These are phyloP conservation scores for Zelonia costaricensis DNA, from an alignment of 208 protist species.

Conservation along the genomic window DNA sequence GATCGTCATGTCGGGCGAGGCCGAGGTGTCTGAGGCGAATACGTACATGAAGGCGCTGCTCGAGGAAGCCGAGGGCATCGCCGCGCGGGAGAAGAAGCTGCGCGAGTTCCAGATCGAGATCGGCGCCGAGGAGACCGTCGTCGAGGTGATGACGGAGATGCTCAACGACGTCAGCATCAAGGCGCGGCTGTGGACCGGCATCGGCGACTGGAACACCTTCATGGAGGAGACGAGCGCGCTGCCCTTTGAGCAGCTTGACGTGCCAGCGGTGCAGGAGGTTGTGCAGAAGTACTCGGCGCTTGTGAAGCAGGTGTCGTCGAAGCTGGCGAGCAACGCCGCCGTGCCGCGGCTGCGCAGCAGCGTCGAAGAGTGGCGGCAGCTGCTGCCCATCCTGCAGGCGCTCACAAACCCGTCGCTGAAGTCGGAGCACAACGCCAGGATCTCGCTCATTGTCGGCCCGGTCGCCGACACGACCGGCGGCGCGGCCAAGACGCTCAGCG, in stretches of 20 bases:
- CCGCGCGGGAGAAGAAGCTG: conserved; percentile 87
- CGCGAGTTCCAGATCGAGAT: conserved; percentile 89
- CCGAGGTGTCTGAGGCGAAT: conserved; percentile 79
- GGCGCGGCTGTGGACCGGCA: conserved; percentile 79
- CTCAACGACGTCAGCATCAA: conserved; percentile 93
- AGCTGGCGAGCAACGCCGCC: conserved; percentile 80
- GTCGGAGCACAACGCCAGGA: conserved; percentile 74
- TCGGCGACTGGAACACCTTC: conserved; percentile 88
- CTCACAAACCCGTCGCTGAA: conserved; percentile 95
- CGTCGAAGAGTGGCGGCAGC: conserved; percentile 94
- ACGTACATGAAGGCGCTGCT: conserved; percentile 83
- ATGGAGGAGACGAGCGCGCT: conserved; percentile 54
- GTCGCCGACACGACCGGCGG: conserved; percentile 59
- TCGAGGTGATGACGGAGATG: conserved; percentile 92
- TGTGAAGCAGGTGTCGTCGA: conserved; percentile 91
- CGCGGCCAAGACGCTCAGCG: conserved; percentile 59
- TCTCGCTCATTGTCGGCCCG: conserved; percentile 75
- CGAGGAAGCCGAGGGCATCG: conserved; percentile 75
- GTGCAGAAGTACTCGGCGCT: conserved; percentile 86
- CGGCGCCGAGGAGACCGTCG: conserved; percentile 87
- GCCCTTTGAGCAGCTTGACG: conserved; percentile 81
- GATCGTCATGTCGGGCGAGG: conserved; percentile 87
- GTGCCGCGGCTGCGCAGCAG: conserved; percentile 79
- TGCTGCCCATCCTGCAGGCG: conserved; percentile 91
- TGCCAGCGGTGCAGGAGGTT: conserved; percentile 68